phyloP scores from a whole-genome alignment of 2,329 filamentous ascomycete species.

The Diaporthe sp. region DNA sequence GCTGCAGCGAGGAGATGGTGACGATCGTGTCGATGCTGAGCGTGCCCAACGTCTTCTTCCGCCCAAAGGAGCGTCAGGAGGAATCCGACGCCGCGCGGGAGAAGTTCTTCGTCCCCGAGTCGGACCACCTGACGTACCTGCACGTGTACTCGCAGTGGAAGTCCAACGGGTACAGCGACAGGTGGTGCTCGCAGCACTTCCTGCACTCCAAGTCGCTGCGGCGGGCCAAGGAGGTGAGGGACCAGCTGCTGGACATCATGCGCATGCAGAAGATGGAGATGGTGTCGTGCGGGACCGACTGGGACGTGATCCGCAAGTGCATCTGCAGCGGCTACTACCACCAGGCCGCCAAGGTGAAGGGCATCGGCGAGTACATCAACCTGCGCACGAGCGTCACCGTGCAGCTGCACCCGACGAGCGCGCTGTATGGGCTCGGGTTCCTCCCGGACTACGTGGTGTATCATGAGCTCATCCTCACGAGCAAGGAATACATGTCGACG shows the following conservation, averaged over 20 bases:
- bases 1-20: constrained; percentile 96
- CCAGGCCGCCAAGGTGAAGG: constrained; percentile 95
- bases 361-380: constrained; percentile 97
- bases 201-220: constrained; percentile 94
- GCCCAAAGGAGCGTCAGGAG: constrained; percentile 95
- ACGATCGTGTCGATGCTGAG: constrained; percentile 99
- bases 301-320: constrained; percentile 94
- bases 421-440: constrained; percentile 92
- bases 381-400: constrained; percentile 93
- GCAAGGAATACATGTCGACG: constrained; percentile 97
- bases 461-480: constrained; percentile 96
- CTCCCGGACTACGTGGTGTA: constrained; percentile 98
- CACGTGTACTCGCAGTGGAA: constrained; percentile 98
- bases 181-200: constrained; percentile 94
- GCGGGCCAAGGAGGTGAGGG: constrained; percentile 91
- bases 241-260: constrained; percentile 95
- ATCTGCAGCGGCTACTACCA: constrained; percentile 99
- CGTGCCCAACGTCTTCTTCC: constrained; percentile 95
- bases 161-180: constrained; percentile 87
- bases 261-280: constrained; percentile 91
- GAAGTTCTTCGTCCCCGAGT: constrained; percentile 98
- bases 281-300: constrained; percentile 92
- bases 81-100: constrained; percentile 95
- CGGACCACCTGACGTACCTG: constrained; percentile 93
- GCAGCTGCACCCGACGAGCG: constrained; percentile 92